Evolutionary conservation across 805 yeast genomes (phyloP).

Genomic region (Isabelozyma gotoi): DNA sequence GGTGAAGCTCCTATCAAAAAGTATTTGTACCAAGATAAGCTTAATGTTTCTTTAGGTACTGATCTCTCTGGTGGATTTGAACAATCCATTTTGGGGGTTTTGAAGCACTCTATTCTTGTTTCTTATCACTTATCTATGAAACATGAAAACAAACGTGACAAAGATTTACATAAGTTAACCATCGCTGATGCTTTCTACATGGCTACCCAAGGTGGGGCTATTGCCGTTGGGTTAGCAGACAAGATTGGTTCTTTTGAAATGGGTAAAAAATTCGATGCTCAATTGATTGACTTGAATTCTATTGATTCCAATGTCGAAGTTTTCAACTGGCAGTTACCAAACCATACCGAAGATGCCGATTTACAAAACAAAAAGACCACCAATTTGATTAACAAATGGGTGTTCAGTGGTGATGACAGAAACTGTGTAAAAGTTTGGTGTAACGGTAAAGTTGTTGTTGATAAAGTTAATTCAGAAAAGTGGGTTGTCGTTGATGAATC

Average conservation of each 20-base stretch:
- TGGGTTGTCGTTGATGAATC: slow-evolving; percentile 4
- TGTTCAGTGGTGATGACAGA: slow-evolving; percentile 91
- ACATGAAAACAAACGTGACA: slow-evolving; percentile 18
- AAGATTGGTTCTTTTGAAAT: slow-evolving; percentile 66
- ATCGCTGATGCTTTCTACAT: slow-evolving; percentile 68
- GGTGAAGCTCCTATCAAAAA: slow-evolving; percentile 82
- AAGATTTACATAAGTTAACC: slow-evolving; percentile 16
- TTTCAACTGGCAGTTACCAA: slow-evolving; percentile 70
- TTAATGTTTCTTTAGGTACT: slow-evolving; percentile 70
- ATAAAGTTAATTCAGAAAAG: slow-evolving; percentile 23
- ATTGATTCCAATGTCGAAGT: slow-evolving; percentile 64
- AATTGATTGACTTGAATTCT: slow-evolving; percentile 63
- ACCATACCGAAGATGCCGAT: slow-evolving; percentile 9
- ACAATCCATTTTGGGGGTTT: slow-evolving; percentile 35
- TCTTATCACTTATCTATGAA: slow-evolving; percentile 43
- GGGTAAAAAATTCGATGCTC: slow-evolving; percentile 86
- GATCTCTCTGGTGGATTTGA: slow-evolving; percentile 46
- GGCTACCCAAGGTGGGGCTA: slow-evolving; percentile 91
- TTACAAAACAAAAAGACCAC: slow-evolving; percentile 35
- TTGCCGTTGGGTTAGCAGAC: slow-evolving; percentile 57
- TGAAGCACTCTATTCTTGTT: slow-evolving; percentile 35
- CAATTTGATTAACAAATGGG: slow-evolving; percentile 80
- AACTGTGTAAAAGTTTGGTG: slow-evolving; percentile 83
- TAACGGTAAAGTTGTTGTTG: slow-evolving; percentile 64
- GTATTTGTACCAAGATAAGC: slow-evolving; percentile 58